These are phyloP conservation scores for Talaromyces proteolyticus DNA, from an alignment of 495 filamentous ascomycete genomes.

Conservation along the genomic window DNA sequence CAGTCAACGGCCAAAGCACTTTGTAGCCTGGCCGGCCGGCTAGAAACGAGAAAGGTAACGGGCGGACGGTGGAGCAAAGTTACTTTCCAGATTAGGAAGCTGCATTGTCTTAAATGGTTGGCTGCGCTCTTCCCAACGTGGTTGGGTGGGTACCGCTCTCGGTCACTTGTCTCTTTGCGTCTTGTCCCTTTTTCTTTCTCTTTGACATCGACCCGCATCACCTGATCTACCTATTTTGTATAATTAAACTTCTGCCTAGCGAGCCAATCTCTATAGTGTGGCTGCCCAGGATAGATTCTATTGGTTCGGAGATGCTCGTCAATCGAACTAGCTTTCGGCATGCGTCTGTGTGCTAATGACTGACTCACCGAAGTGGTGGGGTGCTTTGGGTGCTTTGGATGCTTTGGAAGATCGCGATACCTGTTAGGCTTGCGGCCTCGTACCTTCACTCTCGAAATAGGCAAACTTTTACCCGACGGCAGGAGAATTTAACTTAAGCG, in stretches of 20 bases:
- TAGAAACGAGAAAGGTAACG: too few relatives aligned
- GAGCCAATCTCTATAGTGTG: neutral
- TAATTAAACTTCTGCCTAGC: neutral
- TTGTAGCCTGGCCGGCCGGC: too few relatives aligned
- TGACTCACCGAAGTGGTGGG: neutral
- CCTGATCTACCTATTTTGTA: neutral
- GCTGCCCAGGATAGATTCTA: neutral
- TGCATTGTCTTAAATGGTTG: neutral
- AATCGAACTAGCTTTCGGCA: neutral
- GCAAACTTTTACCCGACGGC: too few relatives aligned
- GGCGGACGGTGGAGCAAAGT: neutral
- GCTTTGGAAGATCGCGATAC: too few relatives aligned
- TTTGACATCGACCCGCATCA: neutral
- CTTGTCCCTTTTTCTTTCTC: neutral
- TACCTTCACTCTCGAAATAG: too few relatives aligned
- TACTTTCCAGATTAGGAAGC: neutral
- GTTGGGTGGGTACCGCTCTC: neutral
- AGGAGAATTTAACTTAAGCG: too few relatives aligned
- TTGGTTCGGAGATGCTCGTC: neutral
- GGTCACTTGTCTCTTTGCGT: neutral
- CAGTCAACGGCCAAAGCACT: too few relatives aligned
- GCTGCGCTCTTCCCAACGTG: neutral
- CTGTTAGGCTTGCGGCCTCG: too few relatives aligned
- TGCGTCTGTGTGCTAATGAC: neutral
- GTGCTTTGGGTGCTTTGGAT: too few relatives aligned